These are phyloP conservation scores for Lumnitzera racemosa DNA, from an alignment of 345 rosid genomes.

Conservation along the genomic window DNA sequence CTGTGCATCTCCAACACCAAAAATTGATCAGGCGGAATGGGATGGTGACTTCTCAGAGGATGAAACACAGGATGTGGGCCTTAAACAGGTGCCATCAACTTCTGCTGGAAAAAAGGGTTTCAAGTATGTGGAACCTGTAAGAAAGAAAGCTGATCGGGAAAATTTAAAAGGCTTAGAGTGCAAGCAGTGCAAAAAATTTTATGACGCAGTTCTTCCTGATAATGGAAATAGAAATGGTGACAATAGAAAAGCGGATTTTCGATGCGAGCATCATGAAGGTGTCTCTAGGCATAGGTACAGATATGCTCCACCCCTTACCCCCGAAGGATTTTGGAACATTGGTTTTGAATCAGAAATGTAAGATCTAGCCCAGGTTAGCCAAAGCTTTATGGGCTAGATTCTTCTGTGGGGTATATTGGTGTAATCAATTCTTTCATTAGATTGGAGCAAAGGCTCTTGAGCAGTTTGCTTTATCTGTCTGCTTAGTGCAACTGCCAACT, in stretches of 20 bases:
- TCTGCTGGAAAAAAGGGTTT: conserved; percentile 36
- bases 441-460: too few relatives aligned
- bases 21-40: conserved; percentile 15
- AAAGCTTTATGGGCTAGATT: too few relatives aligned
- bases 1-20: conserved; percentile 4
- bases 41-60: conserved; percentile 41
- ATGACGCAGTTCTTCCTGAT: conserved; percentile 76
- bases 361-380: background rate
- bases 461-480: too few relatives aligned
- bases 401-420: conserved; percentile 4
- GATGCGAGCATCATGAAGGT: conserved; percentile 91
- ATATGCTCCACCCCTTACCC: conserved; percentile 78
- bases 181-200: conserved; percentile 92
- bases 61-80: conserved; percentile 65
- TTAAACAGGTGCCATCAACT: conserved; percentile 29
- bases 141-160: conserved; percentile 72
- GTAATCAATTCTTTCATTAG: background rate
- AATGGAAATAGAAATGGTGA: conserved; percentile 22
- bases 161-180: conserved; percentile 71
- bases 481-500: too few relatives aligned
- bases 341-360: conserved; percentile 94
- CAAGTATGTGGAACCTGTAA: conserved; percentile 71
- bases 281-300: conserved; percentile 88
- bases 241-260: conserved; percentile 24
- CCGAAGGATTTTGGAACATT: conserved; percentile 96